These are phyloP conservation scores for Amanita rubescens DNA, from an alignment of 768 basidiomycete species.

Conservation along the genomic window DNA sequence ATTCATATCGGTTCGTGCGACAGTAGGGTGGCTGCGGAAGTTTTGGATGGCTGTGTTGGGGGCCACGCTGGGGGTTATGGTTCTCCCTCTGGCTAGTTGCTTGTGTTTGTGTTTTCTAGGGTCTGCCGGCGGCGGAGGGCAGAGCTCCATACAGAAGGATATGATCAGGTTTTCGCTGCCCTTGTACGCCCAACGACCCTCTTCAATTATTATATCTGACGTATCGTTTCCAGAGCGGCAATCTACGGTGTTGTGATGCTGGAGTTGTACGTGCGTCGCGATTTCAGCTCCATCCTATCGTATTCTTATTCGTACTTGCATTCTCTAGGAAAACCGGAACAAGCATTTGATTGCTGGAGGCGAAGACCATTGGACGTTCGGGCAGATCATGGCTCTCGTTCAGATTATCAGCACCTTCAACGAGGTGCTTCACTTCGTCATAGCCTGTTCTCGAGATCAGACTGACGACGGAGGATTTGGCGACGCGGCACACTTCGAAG, in stretches of 20 bases:
- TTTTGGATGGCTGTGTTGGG: constrained; percentile 11
- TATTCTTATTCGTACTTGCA: background rate
- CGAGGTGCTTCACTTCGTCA: constrained; percentile 9
- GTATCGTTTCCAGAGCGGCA: constrained; percentile 1
- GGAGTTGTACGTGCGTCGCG: constrained; percentile 12
- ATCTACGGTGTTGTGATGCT: constrained; percentile 12
- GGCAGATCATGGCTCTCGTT: constrained; percentile 10
- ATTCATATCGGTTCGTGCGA: constrained; percentile 9
- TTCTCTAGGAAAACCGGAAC: constrained; percentile 5
- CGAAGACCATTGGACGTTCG: constrained; percentile 8
- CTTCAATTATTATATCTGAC: background rate
- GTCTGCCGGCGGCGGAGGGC: background rate
- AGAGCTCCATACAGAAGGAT: background rate
- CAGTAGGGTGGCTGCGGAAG: constrained; percentile 10
- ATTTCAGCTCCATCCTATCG: background rate
- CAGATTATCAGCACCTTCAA: constrained; percentile 8
- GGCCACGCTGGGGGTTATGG: background rate
- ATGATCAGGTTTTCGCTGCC: background rate
- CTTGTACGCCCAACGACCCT: background rate
- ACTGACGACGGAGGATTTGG: background rate
- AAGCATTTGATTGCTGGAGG: background rate
- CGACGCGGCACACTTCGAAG: background rate
- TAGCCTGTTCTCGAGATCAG: background rate
- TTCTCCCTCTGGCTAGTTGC: background rate
- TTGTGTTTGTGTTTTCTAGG: background rate